Evolutionary conservation across 148 eudicot species (phyloP).

Genomic region (Tetragonia tetragonoides): DNA sequence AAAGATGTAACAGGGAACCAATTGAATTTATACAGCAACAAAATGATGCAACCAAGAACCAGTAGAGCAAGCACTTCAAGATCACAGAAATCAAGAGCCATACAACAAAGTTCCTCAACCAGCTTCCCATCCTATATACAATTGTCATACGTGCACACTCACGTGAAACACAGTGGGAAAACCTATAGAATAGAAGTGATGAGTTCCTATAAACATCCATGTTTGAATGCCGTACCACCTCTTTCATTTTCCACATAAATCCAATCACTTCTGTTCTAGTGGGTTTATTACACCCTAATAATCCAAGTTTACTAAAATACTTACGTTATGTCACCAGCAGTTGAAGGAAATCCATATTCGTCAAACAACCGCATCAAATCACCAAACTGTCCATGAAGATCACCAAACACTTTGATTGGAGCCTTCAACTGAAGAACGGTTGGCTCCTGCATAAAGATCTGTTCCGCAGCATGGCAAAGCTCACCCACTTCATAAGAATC

Average conservation of each 20-base stretch:
- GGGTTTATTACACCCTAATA: not conserved
- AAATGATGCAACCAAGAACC: not conserved
- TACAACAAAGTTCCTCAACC: not conserved
- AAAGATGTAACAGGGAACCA: not conserved
- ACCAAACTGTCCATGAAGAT: slow-evolving; percentile 98
- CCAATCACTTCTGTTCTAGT: not conserved
- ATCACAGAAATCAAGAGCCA: not conserved
- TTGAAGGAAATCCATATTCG: slow-evolving; percentile 97
- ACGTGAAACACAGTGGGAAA: not conserved
- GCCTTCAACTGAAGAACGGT: slow-evolving; percentile 97
- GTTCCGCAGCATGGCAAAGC: slow-evolving; percentile 97
- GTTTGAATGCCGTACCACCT: not conserved
- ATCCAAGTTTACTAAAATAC: slow-evolving; percentile 17
- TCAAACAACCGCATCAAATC: slow-evolving; percentile 95
- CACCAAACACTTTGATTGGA: slow-evolving; percentile 96
- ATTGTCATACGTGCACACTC: not conserved
- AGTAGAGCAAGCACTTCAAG: not conserved
- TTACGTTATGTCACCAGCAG: slow-evolving; percentile 97
- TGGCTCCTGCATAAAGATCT: slow-evolving; percentile 87
- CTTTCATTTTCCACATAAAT: not conserved
- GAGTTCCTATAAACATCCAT: not conserved
- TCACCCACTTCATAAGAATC: slow-evolving; percentile 96
- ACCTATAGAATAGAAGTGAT: not conserved
- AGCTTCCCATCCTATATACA: not conserved
- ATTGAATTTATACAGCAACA: not conserved